These are phyloP conservation scores for Kazachstania psychrophila DNA, from an alignment of 805 yeast genomes.

Conservation along the genomic window DNA sequence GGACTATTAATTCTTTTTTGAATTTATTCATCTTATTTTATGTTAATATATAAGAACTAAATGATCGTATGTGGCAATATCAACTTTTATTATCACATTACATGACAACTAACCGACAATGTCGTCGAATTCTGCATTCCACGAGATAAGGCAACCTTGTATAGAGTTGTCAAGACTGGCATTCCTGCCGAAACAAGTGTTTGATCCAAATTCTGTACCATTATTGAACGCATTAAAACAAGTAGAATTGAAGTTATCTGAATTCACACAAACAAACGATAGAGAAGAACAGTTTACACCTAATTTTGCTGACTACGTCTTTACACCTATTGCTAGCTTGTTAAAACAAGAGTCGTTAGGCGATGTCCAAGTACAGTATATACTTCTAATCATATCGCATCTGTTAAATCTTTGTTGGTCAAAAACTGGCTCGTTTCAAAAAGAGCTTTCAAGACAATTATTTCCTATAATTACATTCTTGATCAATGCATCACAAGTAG, in stretches of 20 bases:
- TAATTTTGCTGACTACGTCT: conserved; percentile 50
- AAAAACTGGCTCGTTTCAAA: conserved; percentile 29
- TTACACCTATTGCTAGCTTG: conserved; percentile 49
- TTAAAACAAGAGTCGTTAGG: conserved; percentile 41
- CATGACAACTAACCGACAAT: neutral
- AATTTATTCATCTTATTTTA: too few species aligned
- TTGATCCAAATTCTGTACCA: conserved; percentile 27
- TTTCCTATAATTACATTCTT: conserved; percentile 39
- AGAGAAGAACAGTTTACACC: conserved; percentile 24
- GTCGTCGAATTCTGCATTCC: conserved; percentile 12
- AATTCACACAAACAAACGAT: neutral
- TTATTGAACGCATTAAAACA: conserved; percentile 29
- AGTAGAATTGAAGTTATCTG: conserved; percentile 23
- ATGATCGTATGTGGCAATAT: too few species aligned
- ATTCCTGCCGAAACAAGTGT: conserved; percentile 32
- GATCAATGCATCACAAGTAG: conserved; percentile 29
- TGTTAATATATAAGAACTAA: too few species aligned
- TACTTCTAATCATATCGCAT: conserved; percentile 36
- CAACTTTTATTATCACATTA: neutral
- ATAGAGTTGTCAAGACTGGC: conserved; percentile 37
- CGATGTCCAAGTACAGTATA: conserved; percentile 37
- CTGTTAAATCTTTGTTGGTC: conserved; percentile 44
- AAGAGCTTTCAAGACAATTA: conserved; percentile 36
- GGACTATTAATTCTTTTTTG: too few species aligned
- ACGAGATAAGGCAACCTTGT: conserved; percentile 35